phyloP scores from a whole-genome alignment of 2,329 filamentous ascomycete species.

The Shiraia bambusicola region DNA sequence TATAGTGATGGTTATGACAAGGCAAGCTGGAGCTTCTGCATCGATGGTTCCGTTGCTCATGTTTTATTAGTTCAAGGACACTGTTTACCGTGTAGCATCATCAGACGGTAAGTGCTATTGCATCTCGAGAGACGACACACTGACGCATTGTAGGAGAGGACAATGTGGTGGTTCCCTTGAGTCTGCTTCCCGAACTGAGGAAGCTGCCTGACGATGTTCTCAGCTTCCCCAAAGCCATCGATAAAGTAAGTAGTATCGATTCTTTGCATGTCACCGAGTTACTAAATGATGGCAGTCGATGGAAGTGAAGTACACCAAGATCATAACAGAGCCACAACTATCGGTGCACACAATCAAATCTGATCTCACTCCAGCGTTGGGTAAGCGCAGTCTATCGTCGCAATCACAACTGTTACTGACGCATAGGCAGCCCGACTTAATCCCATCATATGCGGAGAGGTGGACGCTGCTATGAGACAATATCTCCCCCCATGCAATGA shows the following conservation, averaged over 20 bases:
- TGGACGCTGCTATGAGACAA: conserved; percentile 29
- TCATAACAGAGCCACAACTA: conserved; percentile 20
- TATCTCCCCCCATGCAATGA: conserved; percentile 33
- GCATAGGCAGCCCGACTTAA: conserved; percentile 29
- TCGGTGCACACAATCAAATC: conserved; percentile 29
- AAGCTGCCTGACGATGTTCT: conserved; percentile 37
- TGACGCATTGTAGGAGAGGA: conserved; percentile 23
- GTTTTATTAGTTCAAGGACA: conserved; percentile 29
- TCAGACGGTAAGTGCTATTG: conserved; percentile 16
- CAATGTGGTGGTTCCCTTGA: conserved; percentile 29
- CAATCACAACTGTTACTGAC: conserved; percentile 10
- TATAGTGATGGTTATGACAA: conserved; percentile 34
- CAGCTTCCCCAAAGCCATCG: conserved; percentile 31
- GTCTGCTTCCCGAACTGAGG: conserved; percentile 35
- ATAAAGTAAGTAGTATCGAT: conserved; percentile 17
- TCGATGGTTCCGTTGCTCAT: conserved; percentile 4
- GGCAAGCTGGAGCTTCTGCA: conserved; percentile 6
- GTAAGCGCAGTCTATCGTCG: conserved; percentile 15
- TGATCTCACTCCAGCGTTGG: conserved; percentile 39
- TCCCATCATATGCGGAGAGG: conserved; percentile 30
- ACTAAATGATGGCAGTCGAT: conserved; percentile 24
- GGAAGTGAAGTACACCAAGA: conserved; percentile 35
- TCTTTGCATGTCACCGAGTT: not conserved
- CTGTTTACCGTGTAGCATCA: conserved; percentile 24
- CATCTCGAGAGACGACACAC: not conserved